Evolutionary conservation across 257 asterid species (phyloP), one percentile per base, ranked within the genome.

Genomic region (Nicotiana tabacum): DNA sequence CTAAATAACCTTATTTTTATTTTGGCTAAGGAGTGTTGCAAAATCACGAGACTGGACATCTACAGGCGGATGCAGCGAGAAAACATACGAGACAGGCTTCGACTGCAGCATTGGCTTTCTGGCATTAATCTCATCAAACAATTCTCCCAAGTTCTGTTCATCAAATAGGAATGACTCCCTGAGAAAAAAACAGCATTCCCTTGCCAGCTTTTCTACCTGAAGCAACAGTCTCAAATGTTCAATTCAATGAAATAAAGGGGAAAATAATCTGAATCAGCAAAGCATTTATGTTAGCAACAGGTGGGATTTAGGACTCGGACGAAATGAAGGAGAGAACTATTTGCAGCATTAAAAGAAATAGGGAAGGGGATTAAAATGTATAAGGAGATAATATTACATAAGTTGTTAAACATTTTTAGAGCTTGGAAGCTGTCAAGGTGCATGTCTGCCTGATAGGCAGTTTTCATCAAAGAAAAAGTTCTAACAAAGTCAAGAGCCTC

Each of bases 201-300:
- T 86, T 0, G 93, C 98, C 81, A 93, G 12, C 82, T 88, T 92
- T 81, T 96, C 99, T 83, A 96, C 97, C 98, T 96, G 93, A 83
- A 58, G 81, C 72, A 84, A 62, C 82, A 86, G 77, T 27, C 12
- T 57, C 10, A 67, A 82, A 60, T 55, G 64, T 64, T 29, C 43
- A 78, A 60, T 76, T 29, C 72, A 83, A 4, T 2, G 6, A 24
- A 24, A 9, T 51, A 12, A 21, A 18, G 62, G 16, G 61, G 66
- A 8, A 3, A 6, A 21, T 12, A 12, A 72, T 72, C 79, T 24
- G 13, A 72, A 72, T 62, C 7, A 0, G 53, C 39, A 55, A 48
- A 61, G 57, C 35, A 66, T 37, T 66, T 55, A 67, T 58, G 8
- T 27, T 27, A 74, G 80, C 43, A 2, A 48, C 62, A 46, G 61